A percentile compares a stretch with the other conserved stretches of the same genome.
Evolutionary conservation across 2,329 filamentous ascomycete genomes (phyloP).

Genomic region (Hypoxylon sp.): DNA sequence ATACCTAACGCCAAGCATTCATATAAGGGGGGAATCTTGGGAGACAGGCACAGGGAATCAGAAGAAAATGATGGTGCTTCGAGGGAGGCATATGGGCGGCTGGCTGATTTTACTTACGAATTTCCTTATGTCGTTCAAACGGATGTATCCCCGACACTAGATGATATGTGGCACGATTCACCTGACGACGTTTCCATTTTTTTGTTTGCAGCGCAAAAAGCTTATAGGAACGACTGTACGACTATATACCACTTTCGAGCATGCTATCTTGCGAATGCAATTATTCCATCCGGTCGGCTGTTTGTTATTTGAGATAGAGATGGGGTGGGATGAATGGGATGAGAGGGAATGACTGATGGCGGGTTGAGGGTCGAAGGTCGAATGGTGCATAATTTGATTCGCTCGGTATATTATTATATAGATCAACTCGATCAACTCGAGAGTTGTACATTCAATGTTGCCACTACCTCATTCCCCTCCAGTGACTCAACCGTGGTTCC

Average conservation of each 20-base stretch:
- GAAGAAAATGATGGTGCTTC: slow-evolving; percentile 5
- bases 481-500: neutral
- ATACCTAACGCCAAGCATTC: slow-evolving; percentile 21
- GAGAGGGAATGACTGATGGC: neutral
- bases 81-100: slow-evolving; percentile 17
- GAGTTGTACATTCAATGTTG: slow-evolving; percentile 13
- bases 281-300: neutral
- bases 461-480: neutral
- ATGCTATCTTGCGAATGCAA: slow-evolving; percentile 22
- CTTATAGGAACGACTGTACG: slow-evolving; percentile 44
- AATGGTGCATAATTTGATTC: slow-evolving; percentile 9
- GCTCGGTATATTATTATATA: slow-evolving; percentile 24
- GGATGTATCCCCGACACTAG: slow-evolving; percentile 30
- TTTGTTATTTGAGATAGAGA: slow-evolving; percentile 1
- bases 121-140: slow-evolving; percentile 34
- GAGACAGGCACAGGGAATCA: slow-evolving; percentile 8
- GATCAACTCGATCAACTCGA: slow-evolving; percentile 21
- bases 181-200: slow-evolving; percentile 38
- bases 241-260: slow-evolving; percentile 43
- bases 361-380: neutral
- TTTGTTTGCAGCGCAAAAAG: slow-evolving; percentile 30
- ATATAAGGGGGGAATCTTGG: neutral
- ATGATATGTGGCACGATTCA: slow-evolving; percentile 36
- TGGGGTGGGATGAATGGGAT: neutral
- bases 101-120: slow-evolving; percentile 32